A percentile compares a stretch with the other conserved stretches of the same genome.
Conservation (phyloP, 2,329 filamentous ascomycete species). For the Beauveria bassiana region DNA sequence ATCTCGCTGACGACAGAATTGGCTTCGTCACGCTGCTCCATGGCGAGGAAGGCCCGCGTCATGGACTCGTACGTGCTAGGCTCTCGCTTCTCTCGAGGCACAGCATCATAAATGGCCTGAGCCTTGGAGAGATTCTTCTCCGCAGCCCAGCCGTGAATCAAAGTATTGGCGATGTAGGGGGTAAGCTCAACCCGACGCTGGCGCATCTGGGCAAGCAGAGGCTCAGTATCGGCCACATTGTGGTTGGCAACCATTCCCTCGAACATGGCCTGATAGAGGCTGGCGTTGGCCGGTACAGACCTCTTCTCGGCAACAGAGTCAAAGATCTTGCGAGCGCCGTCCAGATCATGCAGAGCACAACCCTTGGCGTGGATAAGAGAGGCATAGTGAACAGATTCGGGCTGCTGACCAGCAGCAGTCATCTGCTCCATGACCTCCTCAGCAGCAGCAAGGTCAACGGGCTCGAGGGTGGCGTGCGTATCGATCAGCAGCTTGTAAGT, state of each 20-base stretch:
- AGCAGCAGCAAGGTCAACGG: slow-evolving; percentile 78
- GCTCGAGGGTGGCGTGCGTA: slow-evolving; percentile 87
- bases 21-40: slow-evolving; percentile 70
- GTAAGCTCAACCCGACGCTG: slow-evolving; percentile 72
- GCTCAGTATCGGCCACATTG: slow-evolving; percentile 66
- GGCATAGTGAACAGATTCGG: slow-evolving; percentile 92
- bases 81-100: slow-evolving; percentile 73
- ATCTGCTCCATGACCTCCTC: slow-evolving; percentile 78
- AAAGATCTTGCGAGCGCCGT: slow-evolving; percentile 73
- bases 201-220: slow-evolving; percentile 69
- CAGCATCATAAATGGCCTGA: slow-evolving; percentile 68
- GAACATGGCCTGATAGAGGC: slow-evolving; percentile 92
- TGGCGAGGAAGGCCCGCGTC: slow-evolving; percentile 84
- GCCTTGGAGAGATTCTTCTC: slow-evolving; percentile 75
- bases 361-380: slow-evolving; percentile 93
- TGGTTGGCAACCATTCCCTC: slow-evolving; percentile 97
- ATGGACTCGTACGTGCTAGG: slow-evolving; percentile 98
- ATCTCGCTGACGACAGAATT: slow-evolving; percentile 82
- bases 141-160: slow-evolving; percentile 93
- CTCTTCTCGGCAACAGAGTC: slow-evolving; percentile 66
- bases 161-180: slow-evolving; percentile 94
- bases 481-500: slow-evolving; percentile 98
- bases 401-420: slow-evolving; percentile 61
- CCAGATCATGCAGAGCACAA: slow-evolving; percentile 87
- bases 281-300: slow-evolving; percentile 66